Percentiles rank a stretch among this genome's conserved stretches.
Evolutionary conservation across 805 yeast species (phyloP).

Genomic region (Jamesozyma gamospora): DNA sequence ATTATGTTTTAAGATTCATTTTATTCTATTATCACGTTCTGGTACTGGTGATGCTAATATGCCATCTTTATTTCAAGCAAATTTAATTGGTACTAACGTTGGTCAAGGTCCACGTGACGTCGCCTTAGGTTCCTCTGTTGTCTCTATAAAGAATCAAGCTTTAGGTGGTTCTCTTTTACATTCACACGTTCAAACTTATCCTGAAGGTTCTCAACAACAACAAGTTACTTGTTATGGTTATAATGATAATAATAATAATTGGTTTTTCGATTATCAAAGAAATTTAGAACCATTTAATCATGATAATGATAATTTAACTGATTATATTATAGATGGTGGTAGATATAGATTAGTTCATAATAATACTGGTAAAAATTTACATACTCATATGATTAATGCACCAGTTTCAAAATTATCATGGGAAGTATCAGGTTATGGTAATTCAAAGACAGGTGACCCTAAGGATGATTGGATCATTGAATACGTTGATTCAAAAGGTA

Average conservation of each 20-base stretch:
- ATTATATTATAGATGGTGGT: conserved; percentile 49
- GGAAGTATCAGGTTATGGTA: conserved; percentile 88
- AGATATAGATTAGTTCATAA: conserved; percentile 63
- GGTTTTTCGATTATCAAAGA: conserved; percentile 57
- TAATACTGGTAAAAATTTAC: conserved; percentile 62
- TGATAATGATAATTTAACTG: conserved; percentile 18
- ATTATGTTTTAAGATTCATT: conserved; percentile 64
- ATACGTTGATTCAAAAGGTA: conserved; percentile 50
- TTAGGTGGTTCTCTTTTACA: conserved; percentile 72
- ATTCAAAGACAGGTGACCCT: conserved; percentile 54
- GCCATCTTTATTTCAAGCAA: conserved; percentile 77
- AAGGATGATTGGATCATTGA: conserved; percentile 90
- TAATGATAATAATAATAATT: conserved; percentile 79
- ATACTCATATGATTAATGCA: conserved; percentile 75
- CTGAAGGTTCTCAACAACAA: conserved; percentile 91
- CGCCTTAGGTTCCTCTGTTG: conserved; percentile 46
- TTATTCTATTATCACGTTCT: conserved; percentile 62
- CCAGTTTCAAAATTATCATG: conserved; percentile 58
- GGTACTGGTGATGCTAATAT: conserved; percentile 76
- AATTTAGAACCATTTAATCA: conserved; percentile 24
- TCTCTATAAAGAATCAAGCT: conserved; percentile 51
- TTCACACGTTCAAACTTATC: conserved; percentile 78
- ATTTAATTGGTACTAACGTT: conserved; percentile 57
- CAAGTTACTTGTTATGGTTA: conserved; percentile 89
- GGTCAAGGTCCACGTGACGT: conserved; percentile 64